Evolutionary conservation across 2,329 filamentous ascomycete species (phyloP).

Genomic region (Ascochyta fabae): DNA sequence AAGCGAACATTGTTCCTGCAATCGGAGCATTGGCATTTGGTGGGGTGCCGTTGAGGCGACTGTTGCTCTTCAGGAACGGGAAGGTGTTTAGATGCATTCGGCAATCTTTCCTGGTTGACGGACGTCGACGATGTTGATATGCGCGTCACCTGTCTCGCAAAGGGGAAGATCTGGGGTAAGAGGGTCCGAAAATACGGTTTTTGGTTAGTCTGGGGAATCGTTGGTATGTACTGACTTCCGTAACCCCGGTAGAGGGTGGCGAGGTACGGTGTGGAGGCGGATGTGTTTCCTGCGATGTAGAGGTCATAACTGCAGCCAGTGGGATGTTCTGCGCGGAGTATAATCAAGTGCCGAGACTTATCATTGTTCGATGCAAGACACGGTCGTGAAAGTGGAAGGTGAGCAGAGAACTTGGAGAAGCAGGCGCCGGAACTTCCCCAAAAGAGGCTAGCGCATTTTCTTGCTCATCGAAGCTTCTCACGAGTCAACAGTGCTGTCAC

Average conservation of each 20-base stretch:
- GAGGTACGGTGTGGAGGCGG: neutral
- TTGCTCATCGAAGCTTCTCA: too few species aligned
- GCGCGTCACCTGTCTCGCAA: neutral
- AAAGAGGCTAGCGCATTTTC: too few species aligned
- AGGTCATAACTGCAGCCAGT: too few species aligned
- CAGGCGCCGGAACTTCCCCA: too few species aligned
- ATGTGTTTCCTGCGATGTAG: too few species aligned
- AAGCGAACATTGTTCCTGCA: slow-evolving; percentile 33
- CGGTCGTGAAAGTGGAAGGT: too few species aligned
- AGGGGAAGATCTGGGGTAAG: slow-evolving; percentile 5
- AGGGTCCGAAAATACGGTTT: slow-evolving; percentile 9
- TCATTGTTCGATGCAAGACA: too few species aligned
- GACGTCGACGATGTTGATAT: neutral
- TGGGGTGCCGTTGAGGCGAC: slow-evolving; percentile 9
- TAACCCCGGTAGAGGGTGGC: neutral
- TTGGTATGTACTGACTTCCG: neutral
- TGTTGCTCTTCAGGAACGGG: slow-evolving; percentile 18
- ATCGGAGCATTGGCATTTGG: slow-evolving; percentile 21
- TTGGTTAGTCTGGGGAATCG: neutral
- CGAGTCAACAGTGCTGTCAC: too few species aligned
- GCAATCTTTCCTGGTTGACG: slow-evolving; percentile 8
- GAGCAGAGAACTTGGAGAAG: too few species aligned
- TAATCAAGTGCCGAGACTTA: too few species aligned
- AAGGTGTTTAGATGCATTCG: slow-evolving; percentile 12
- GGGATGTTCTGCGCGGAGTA: too few species aligned